Evolutionary conservation across 805 yeast genomes (phyloP).

Genomic region (Yarrowia osloensis): DNA sequence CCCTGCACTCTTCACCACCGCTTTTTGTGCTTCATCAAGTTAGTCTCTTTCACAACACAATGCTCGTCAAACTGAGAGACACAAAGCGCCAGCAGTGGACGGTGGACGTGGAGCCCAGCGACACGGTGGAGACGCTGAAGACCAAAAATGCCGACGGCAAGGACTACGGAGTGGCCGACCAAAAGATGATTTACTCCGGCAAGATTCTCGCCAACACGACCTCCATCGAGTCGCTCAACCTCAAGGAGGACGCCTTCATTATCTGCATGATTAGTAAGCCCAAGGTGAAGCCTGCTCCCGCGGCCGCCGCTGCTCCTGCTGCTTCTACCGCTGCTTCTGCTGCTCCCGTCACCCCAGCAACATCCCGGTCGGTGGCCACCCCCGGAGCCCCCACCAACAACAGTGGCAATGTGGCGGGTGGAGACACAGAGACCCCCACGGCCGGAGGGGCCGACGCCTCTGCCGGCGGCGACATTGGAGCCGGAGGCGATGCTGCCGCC

Average conservation of each 20-base stretch:
- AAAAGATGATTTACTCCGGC: slow-evolving; percentile 90
- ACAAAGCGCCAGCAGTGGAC: slow-evolving; percentile 88
- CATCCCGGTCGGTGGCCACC: slow-evolving; percentile 35
- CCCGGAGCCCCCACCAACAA: slow-evolving; percentile 30
- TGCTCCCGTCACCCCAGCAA: slow-evolving; percentile 39
- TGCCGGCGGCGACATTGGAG: slow-evolving; percentile 32
- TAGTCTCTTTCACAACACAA: slow-evolving; percentile 39
- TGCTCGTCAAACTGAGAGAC: slow-evolving; percentile 85
- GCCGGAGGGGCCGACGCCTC: slow-evolving; percentile 45
- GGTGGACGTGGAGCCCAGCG: slow-evolving; percentile 69
- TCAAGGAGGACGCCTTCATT: slow-evolving; percentile 82
- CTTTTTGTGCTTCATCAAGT: not conserved
- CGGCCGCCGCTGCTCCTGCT: slow-evolving; percentile 37
- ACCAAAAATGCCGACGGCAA: slow-evolving; percentile 68
- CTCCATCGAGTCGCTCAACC: slow-evolving; percentile 66
- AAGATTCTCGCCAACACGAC: slow-evolving; percentile 86
- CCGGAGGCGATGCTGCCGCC: slow-evolving; percentile 37
- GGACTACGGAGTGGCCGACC: slow-evolving; percentile 67
- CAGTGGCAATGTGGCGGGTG: not conserved
- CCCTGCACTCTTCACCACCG: not conserved
- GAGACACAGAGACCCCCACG: not conserved
- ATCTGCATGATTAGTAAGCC: slow-evolving; percentile 83
- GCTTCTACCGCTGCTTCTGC: slow-evolving; percentile 35
- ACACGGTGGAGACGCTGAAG: slow-evolving; percentile 68
- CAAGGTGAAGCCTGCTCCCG: slow-evolving; percentile 37